These are phyloP conservation scores for Babesia divergens DNA, from an alignment of 169 alveolate genomes.

Conservation along the genomic window DNA sequence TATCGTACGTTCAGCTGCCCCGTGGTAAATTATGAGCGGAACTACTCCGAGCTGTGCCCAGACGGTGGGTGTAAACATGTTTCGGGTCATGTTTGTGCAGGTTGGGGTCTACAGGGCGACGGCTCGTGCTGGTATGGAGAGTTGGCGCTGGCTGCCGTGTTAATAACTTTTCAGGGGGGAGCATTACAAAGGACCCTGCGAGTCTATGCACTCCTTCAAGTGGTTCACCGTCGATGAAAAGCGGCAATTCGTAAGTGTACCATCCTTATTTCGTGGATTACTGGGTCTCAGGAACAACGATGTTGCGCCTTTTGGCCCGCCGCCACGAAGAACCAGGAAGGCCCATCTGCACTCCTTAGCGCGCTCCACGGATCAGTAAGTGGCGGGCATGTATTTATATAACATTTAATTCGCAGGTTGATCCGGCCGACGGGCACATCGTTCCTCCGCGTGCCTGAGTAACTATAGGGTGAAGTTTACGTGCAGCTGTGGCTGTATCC, in stretches of 20 bases:
- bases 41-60: conserved; percentile 51
- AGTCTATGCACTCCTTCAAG: conserved; percentile 43
- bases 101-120: conserved; percentile 39
- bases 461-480: conserved; percentile 58
- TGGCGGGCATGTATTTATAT: neutral
- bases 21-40: conserved; percentile 34
- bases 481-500: conserved; percentile 69
- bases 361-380: conserved; percentile 50
- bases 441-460: conserved; percentile 20
- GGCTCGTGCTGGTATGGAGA: conserved; percentile 52
- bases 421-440: conserved; percentile 32
- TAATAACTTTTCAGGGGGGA: conserved; percentile 23
- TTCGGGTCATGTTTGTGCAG: neutral
- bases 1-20: conserved; percentile 15
- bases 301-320: conserved; percentile 66
- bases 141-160: neutral
- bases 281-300: conserved; percentile 56
- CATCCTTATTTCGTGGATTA: no score
- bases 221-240: conserved; percentile 48
- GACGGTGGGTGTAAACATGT: neutral
- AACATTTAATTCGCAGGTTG: conserved; percentile 7
- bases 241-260: conserved; percentile 37
- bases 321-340: neutral
- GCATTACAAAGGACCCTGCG: conserved; percentile 51
- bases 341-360: neutral